Evolutionary conservation across 176 grass and related monocot genomes (phyloP).

Genomic region (Saccharum spontaneum): DNA sequence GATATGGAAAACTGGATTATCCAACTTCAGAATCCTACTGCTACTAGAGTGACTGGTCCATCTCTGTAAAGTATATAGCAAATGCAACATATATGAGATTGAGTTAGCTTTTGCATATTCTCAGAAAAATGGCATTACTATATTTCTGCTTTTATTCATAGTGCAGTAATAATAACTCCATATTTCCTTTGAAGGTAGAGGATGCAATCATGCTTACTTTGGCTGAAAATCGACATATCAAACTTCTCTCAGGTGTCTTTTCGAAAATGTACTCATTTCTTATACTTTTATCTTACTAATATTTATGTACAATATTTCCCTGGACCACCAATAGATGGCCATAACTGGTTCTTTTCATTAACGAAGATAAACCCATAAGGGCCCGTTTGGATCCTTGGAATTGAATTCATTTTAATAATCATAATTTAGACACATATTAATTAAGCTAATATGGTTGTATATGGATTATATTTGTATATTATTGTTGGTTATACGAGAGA

Average conservation of each 20-base stretch:
- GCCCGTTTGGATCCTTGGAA: no score
- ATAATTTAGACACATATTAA: no score
- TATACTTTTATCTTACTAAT: conserved; percentile 50
- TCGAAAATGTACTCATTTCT: conserved; percentile 66
- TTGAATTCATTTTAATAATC: no score
- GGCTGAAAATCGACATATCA: conserved; percentile 71
- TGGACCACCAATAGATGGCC: background rate
- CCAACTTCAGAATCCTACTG: conserved; percentile 3
- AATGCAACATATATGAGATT: conserved; percentile 6
- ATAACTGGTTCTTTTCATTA: background rate
- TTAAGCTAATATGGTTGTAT: no score
- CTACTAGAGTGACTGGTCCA: conserved; percentile 4
- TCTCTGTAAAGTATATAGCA: conserved; percentile 29
- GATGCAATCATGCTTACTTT: conserved; percentile 86
- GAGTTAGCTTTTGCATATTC: conserved; percentile 27
- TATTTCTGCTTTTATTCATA: conserved; percentile 25
- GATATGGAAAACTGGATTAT: background rate
- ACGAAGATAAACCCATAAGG: background rate
- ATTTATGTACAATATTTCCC: conserved; percentile 33
- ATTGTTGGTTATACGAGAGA: no score
- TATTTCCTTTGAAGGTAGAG: conserved; percentile 77
- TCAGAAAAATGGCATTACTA: conserved; percentile 18
- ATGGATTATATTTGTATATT: no score
- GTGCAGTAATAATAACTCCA: conserved; percentile 15
- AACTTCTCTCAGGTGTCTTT: conserved; percentile 74